Percentiles rank a stretch among this genome's conserved stretches.
phyloP scores from a whole-genome alignment of 345 rosid species.

The Euphorbia pulcherrima region DNA sequence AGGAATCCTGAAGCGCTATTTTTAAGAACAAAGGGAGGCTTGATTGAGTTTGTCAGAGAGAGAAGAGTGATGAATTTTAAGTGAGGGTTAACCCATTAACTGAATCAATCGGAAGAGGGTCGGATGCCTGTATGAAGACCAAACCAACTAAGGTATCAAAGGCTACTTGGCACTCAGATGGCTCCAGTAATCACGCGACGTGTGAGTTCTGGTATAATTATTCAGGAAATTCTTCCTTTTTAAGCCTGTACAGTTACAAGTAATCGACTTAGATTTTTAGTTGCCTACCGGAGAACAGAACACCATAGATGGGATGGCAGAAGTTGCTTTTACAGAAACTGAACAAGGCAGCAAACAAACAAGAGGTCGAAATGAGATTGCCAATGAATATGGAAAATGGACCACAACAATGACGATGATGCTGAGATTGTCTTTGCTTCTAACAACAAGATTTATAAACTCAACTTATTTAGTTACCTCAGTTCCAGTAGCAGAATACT shows the following conservation, averaged over 20 bases:
- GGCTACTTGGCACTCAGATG: slow-evolving; percentile 89
- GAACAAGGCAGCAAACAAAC: slow-evolving; percentile 39
- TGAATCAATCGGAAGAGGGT: slow-evolving; percentile 64
- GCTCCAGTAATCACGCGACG: slow-evolving; percentile 56
- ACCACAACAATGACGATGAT: slow-evolving; percentile 46
- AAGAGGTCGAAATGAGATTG: slow-evolving; percentile 47
- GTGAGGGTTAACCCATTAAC: slow-evolving; percentile 70
- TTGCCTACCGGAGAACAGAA: slow-evolving; percentile 71
- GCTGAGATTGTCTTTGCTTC: slow-evolving; percentile 58
- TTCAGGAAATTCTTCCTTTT: slow-evolving; percentile 47
- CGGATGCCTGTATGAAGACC: slow-evolving; percentile 78
- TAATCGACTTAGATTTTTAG: neutral
- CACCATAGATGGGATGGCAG: slow-evolving; percentile 72
- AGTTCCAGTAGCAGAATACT: slow-evolving; percentile 71
- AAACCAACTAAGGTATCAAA: slow-evolving; percentile 44
- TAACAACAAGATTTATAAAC: slow-evolving; percentile 64
- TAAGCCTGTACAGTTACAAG: neutral
- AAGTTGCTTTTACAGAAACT: slow-evolving; percentile 48
- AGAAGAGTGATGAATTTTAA: slow-evolving; percentile 76
- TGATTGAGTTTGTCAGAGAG: slow-evolving; percentile 73
- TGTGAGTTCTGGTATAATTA: slow-evolving; percentile 80
- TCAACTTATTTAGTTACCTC: slow-evolving; percentile 61
- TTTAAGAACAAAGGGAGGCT: slow-evolving; percentile 68
- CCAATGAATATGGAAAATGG: slow-evolving; percentile 37
- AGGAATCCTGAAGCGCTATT: slow-evolving; percentile 75